Evolutionary conservation across 2,329 filamentous ascomycete species (phyloP).

Genomic region (Stagonosporopsis tanaceti): DNA sequence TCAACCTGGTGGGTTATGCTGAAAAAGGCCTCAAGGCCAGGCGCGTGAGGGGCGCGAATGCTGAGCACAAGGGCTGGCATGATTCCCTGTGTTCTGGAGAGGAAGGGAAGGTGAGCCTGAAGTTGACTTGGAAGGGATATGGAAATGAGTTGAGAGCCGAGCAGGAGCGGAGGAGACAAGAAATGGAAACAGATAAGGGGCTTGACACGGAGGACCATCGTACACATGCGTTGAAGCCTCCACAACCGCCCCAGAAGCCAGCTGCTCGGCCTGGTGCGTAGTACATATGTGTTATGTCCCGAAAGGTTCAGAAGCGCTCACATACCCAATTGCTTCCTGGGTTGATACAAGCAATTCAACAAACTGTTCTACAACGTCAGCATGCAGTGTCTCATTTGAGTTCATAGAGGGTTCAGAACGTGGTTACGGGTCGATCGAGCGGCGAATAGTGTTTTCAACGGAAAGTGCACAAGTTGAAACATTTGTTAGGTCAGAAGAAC

Average conservation of each 20-base stretch:
- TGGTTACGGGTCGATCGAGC: no score
- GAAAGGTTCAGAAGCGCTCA: no score
- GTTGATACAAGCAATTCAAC: no score
- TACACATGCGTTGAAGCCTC: neutral
- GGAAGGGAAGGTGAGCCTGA: conserved; percentile 46
- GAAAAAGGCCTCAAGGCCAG: conserved; percentile 17
- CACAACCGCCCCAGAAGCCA: neutral
- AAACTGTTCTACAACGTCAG: no score
- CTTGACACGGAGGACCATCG: neutral
- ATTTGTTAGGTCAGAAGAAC: no score
- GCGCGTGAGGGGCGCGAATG: conserved; percentile 16
- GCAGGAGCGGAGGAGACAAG: neutral
- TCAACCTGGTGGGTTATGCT: conserved; percentile 30
- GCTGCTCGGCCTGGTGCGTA: neutral
- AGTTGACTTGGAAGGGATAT: conserved; percentile 21
- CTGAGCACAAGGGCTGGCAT: conserved; percentile 33
- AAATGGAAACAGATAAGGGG: neutral
- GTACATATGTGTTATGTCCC: neutral
- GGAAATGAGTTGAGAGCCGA: conserved; percentile 14
- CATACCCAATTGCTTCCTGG: neutral
- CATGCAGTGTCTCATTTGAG: no score
- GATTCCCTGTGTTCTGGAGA: conserved; percentile 25
- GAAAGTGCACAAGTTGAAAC: no score
- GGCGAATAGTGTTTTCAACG: no score
- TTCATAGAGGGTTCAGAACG: no score